These are phyloP conservation scores for Chrysoporthe austroafricana DNA, from an alignment of 2,329 filamentous ascomycete genomes.

Conservation along the genomic window DNA sequence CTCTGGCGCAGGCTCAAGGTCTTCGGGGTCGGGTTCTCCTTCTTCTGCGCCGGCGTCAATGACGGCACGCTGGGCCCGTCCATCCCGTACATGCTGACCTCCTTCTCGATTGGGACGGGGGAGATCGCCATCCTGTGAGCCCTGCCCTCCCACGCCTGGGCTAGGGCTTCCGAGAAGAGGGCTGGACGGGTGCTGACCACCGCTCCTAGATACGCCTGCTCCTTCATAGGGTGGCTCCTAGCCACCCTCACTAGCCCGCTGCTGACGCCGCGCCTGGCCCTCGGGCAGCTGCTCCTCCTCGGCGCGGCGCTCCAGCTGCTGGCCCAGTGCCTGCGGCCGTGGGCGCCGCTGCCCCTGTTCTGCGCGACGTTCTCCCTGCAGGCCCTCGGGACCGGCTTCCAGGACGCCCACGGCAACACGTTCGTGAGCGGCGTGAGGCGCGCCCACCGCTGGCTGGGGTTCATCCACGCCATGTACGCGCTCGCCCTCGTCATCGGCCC, in stretches of 20 bases:
- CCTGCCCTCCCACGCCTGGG: background rate
- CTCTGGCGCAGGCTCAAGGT: constrained; percentile 14
- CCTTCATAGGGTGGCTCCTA: constrained; percentile 63
- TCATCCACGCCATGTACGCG: constrained; percentile 67
- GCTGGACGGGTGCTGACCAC: background rate
- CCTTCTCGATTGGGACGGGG: constrained; percentile 33
- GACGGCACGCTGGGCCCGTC: constrained; percentile 67
- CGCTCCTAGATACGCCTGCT: constrained; percentile 52
- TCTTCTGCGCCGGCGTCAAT: constrained; percentile 68
- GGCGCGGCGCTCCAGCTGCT: constrained; percentile 60
- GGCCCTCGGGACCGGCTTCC: constrained; percentile 63
- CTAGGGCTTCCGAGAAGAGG: background rate
- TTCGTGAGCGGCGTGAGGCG: constrained; percentile 56
- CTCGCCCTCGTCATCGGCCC: constrained; percentile 61
- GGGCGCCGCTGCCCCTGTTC: constrained; percentile 60
- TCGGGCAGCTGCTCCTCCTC: constrained; percentile 59
- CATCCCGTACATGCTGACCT: constrained; percentile 62
- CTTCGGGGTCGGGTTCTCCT: constrained; percentile 60
- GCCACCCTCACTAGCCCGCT: constrained; percentile 61
- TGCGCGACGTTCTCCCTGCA: constrained; percentile 61
- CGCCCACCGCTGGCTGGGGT: constrained; percentile 63
- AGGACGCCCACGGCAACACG: constrained; percentile 66
- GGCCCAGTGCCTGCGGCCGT: constrained; percentile 58
- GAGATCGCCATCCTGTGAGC: constrained; percentile 38
- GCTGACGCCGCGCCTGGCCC: constrained; percentile 53